Percentiles rank a stretch among this genome's conserved stretches.
Conservation (phyloP, 2,329 filamentous ascomycete species). For the Neurospora sp. region DNA sequence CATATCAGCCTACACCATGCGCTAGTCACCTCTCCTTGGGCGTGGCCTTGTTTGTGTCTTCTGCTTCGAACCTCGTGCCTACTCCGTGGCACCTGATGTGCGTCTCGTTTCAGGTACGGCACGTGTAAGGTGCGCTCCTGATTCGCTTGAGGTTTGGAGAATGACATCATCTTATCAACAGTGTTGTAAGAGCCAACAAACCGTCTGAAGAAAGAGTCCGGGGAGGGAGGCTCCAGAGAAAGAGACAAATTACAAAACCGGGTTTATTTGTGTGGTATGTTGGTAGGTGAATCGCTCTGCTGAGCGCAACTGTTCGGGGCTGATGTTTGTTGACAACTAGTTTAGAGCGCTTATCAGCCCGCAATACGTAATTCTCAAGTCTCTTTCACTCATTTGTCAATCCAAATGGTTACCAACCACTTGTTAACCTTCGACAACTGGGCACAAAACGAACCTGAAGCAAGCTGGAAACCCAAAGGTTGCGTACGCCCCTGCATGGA, state of each 20-base stretch:
- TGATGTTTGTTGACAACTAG: not conserved
- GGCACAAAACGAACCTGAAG: not conserved
- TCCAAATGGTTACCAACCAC: not conserved
- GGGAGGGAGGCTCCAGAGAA: not conserved
- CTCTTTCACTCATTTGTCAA: not conserved
- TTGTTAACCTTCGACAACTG: not conserved
- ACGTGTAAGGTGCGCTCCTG: not conserved
- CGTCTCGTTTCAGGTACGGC: not conserved
- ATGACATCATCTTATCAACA: not conserved
- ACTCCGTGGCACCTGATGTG: not conserved
- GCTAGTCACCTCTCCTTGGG: not conserved
- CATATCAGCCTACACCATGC: not conserved
- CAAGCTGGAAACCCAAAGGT: not conserved
- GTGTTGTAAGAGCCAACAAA: not conserved
- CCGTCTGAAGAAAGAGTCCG: not conserved
- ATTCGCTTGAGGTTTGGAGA: not conserved
- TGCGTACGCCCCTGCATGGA: not conserved
- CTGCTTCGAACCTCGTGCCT: not conserved
- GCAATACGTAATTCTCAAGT: not conserved
- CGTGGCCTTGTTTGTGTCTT: not conserved
- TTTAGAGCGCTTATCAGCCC: not conserved
- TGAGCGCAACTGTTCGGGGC: not conserved
- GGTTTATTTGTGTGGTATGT: not conserved
- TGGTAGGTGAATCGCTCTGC: not conserved
- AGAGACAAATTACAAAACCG: not conserved